These are phyloP conservation scores for Russula brevipes DNA, from an alignment of 768 basidiomycete genomes.

Conservation along the genomic window DNA sequence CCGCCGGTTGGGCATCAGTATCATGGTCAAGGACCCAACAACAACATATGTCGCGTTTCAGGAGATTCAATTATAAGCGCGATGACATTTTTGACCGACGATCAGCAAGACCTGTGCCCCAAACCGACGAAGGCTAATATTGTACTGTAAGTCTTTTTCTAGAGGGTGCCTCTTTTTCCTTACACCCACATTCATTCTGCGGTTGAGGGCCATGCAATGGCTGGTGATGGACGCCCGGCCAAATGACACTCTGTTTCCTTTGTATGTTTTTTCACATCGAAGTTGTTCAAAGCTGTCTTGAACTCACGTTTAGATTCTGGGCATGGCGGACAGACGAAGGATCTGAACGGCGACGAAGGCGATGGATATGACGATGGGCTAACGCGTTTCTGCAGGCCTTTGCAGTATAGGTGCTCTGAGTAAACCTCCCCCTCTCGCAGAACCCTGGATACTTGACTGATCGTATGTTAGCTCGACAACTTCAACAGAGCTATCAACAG, in stretches of 20 bases:
- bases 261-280: conserved; percentile 30
- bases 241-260: conserved; percentile 49
- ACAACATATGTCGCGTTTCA: conserved; percentile 29
- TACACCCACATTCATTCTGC: neutral
- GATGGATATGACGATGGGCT: conserved; percentile 75
- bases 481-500: conserved; percentile 59
- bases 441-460: neutral
- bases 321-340: conserved; percentile 88
- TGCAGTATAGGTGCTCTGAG: too few species aligned
- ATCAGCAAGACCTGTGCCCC: conserved; percentile 39
- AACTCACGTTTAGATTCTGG: conserved; percentile 61
- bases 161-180: neutral
- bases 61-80: conserved; percentile 43
- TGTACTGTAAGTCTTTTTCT: conserved; percentile 36
- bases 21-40: conserved; percentile 40
- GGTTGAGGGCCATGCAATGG: conserved; percentile 54
- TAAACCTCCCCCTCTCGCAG: too few species aligned
- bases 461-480: conserved; percentile 38
- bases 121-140: conserved; percentile 52
- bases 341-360: conserved; percentile 69
- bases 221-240: conserved; percentile 49
- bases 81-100: conserved; percentile 58
- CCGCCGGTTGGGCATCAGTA: conserved; percentile 38
- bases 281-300: neutral
- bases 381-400: too few species aligned